Base-by-base conservation (phyloP, 768 basidiomycete genomes). In the Tubosaeta brunneosetosa region DNA sequence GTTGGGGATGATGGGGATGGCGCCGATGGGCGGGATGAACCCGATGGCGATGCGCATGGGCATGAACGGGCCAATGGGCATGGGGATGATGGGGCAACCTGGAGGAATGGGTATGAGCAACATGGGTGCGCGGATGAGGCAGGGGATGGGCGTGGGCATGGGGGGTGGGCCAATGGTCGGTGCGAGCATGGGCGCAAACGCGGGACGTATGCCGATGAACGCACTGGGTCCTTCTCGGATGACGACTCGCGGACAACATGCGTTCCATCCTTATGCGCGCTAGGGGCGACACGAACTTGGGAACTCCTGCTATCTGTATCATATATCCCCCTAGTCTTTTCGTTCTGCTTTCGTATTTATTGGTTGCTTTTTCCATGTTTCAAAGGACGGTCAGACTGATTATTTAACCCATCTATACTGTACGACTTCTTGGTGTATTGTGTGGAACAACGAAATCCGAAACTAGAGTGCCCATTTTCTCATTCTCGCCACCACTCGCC, bases 201-300 rank as follows among this genome's bases (percentile, higher is more conserved):
- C 71, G 27, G 70, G 71, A n/a, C 69, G 77, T 53, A 72, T 72
- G 71, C 51, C 73, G 45, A 69, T 72, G 68, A 72, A 69, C 60
- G 44, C 66, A 25, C 65, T 71, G 52, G 82, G 74, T n/a, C 80
- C 77, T 13, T 71, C 75, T 49, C 73, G 78, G 7, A 72, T 74
- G 65, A 74, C 71, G 49, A 75, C 59, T 26, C 74, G 81, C 19
- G 83, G 82, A 52, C 81, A 82, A 55, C 79, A 82, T 57, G 74
- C 73, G 52, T 85, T 82, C 67, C 83, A 85, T 67, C 83, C 83
- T n/a, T 85, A 85, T 63, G 74, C 82, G 49, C 75, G 83, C 60
- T 83, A 71, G 67, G 50, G n/a, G 32, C 12, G 11, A 33, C 12
- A 33, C 12, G 32, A 33, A n/a, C 37, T 37, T 6, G n/a, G n/a